phyloP scores from a whole-genome alignment of 139 green algal species.

The Closterium sp. region DNA sequence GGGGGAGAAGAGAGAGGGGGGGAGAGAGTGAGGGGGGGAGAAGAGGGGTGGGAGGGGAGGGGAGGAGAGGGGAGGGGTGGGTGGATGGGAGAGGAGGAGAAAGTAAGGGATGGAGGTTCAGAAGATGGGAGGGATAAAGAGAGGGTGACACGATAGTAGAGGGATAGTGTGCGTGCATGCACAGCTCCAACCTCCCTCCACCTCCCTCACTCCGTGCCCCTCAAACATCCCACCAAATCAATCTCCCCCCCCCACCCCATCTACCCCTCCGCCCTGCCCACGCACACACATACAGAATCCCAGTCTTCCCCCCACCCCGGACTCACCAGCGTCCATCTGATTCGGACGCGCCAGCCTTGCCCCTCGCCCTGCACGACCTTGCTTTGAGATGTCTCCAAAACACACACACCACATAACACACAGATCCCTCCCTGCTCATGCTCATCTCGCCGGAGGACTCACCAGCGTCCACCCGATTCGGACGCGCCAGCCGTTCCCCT shows the following conservation, averaged over 20 bases:
- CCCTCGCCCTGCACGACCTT: not conserved
- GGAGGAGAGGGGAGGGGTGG: too few relatives aligned
- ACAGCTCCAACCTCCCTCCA: not conserved
- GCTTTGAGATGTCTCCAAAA: too few relatives aligned
- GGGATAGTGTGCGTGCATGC: not conserved
- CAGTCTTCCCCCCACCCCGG: too few relatives aligned
- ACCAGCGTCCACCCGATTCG: not conserved
- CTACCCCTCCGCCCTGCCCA: not conserved
- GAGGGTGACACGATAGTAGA: not conserved
- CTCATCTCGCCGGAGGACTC: too few relatives aligned
- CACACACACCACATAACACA: too few relatives aligned
- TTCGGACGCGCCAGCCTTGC: not conserved
- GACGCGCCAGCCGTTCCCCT: not conserved
- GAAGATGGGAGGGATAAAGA: too few relatives aligned
- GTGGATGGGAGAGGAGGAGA: too few relatives aligned
- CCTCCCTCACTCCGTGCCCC: too few relatives aligned
- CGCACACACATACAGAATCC: not conserved
- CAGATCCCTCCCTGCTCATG: too few relatives aligned
- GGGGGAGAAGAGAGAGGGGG: not conserved
- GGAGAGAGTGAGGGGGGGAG: not conserved
- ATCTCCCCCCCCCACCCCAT: too few relatives aligned
- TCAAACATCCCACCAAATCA: not conserved
- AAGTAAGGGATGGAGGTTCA: not conserved
- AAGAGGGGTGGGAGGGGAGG: not conserved
- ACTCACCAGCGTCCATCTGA: not conserved